phyloP scores from a whole-genome alignment of 192 early-diverging fungal genomes.

The Umbelopsis isabellina region DNA sequence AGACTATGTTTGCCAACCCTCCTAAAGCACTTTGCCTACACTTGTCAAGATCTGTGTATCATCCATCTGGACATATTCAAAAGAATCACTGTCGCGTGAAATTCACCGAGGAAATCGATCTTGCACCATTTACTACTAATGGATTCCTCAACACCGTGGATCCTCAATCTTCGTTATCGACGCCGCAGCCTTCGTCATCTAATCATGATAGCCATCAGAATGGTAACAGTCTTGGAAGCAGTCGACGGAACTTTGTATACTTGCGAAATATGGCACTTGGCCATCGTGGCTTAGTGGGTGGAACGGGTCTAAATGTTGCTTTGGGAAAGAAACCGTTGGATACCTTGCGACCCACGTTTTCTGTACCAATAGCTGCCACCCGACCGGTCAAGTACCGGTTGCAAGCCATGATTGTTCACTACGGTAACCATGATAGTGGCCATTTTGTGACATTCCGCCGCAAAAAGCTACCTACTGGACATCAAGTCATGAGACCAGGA shows the following conservation, averaged over 20 bases:
- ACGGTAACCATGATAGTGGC: slow-evolving; percentile 84
- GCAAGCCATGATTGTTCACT: slow-evolving; percentile 80
- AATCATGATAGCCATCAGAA: slow-evolving; percentile 1
- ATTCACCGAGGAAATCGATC: slow-evolving; percentile 73
- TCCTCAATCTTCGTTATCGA: slow-evolving; percentile 18
- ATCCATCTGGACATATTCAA: slow-evolving; percentile 64
- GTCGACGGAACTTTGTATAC: slow-evolving; percentile 36
- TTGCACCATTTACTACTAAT: slow-evolving; percentile 76
- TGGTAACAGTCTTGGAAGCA: slow-evolving; percentile 24
- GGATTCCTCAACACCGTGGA: slow-evolving; percentile 49
- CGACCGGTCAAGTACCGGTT: slow-evolving; percentile 66
- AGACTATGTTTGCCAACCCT: slow-evolving; percentile 85
- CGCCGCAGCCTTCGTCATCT: slow-evolving; percentile 22
- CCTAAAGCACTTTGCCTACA: slow-evolving; percentile 84
- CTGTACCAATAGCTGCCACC: slow-evolving; percentile 19
- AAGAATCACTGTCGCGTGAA: slow-evolving; percentile 81
- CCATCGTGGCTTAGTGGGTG: slow-evolving; percentile 1
- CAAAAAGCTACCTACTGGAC: slow-evolving; percentile 48
- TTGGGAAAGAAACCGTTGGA: slow-evolving; percentile 20
- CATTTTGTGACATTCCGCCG: slow-evolving; percentile 90
- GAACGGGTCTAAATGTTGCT: slow-evolving; percentile 23
- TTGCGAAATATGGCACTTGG: slow-evolving; percentile 34
- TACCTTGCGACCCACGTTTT: slow-evolving; percentile 26
- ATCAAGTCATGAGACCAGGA: slow-evolving; percentile 31
- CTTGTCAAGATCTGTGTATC: slow-evolving; percentile 81